Percentiles rank a stretch among this genome's conserved stretches.
phyloP scores from a whole-genome alignment of 2,329 filamentous ascomycete genomes.

The Rhynchosporium agropyri region DNA sequence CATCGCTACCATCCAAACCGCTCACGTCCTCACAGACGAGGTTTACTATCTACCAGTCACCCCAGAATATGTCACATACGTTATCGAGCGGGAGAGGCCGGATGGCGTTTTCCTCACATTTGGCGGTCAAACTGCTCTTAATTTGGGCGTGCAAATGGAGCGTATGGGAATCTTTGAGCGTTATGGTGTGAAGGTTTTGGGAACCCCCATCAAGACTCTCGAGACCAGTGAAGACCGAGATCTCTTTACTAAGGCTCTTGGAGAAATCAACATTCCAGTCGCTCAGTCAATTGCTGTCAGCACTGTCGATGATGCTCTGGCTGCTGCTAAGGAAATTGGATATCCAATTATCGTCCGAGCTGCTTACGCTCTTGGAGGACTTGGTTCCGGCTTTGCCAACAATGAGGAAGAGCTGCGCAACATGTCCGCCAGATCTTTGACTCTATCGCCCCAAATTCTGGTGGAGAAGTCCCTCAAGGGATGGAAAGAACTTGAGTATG shows the following conservation, averaged over 20 bases:
- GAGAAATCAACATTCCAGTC: slow-evolving; percentile 97
- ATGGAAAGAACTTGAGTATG: slow-evolving; percentile 99
- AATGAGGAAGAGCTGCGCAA: slow-evolving; percentile 93
- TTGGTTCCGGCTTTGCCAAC: slow-evolving; percentile 94
- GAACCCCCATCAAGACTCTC: slow-evolving; percentile 90
- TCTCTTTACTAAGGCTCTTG: slow-evolving; percentile 90
- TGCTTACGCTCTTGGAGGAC: slow-evolving; percentile 92
- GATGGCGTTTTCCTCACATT: slow-evolving; percentile 98
- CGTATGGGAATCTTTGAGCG: slow-evolving; percentile 93
- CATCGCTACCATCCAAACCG: slow-evolving; percentile 97
- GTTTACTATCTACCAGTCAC: slow-evolving; percentile 98
- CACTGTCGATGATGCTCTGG: slow-evolving; percentile 88
- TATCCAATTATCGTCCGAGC: slow-evolving; percentile 98
- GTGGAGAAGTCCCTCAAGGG: slow-evolving; percentile 99
- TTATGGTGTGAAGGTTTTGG: slow-evolving; percentile 92
- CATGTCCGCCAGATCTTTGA: slow-evolving; percentile 88
- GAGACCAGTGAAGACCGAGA: slow-evolving; percentile 96
- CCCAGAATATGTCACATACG: slow-evolving; percentile 94
- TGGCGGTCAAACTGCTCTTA: slow-evolving; percentile 95
- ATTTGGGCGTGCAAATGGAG: slow-evolving; percentile 96
- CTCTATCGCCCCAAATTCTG: slow-evolving; percentile 91
- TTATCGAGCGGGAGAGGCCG: slow-evolving; percentile 93
- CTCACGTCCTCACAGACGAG: slow-evolving; percentile 93
- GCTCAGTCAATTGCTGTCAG: slow-evolving; percentile 92
- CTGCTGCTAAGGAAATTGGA: slow-evolving; percentile 82